Base-by-base conservation (phyloP, 2,329 filamentous ascomycete genomes). In the Mycosphaerelloides madeirae region DNA sequence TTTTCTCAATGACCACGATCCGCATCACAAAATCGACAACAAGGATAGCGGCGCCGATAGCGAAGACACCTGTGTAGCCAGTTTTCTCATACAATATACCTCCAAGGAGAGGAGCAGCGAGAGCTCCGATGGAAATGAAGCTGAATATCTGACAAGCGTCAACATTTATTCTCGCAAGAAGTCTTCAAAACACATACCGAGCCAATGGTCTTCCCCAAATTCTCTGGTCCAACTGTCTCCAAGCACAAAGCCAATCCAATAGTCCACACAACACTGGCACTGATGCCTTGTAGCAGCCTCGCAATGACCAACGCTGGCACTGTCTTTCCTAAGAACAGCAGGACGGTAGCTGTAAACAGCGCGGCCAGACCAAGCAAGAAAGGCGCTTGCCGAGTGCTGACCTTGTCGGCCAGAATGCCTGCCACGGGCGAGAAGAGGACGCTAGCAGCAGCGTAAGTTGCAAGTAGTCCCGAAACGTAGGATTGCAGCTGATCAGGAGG, bases 1-100 rank as follows among this genome's bases (percentile, higher is more conserved):
- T 80, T 62, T 80, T 81, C 62, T 84, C 81, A n/a, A 84, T 71
- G 41, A 84, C 70, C 4, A 79, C 58, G 0, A 80, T 54, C 11
- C 81, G 74, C 71, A 83, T 75, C 16, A 77, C 43, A 46, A 84
- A 76, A 59, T 84, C 81, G 13, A 83, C 48, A 0, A 57, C 70
- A 1, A 84, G 59, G 7, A 84, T 60, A 0, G 67, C 73, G 37
- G 79, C 69, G 0, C 72, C 75, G 18, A 83, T 63, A 0, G 71
- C 73, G 57, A 83, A 83, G 0, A 84, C 79, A 0, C 78, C 79
- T 11, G 63, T 58, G 54, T 78, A 78, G 2, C 80, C 81, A 1
- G 73, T 71, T 53, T 76, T 76, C 20, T 76, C 68, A 57, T 83
- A 84, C 1, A 84, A 60, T 0, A 81, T 56, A 0, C 81, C 81